A percentile compares a stretch with the other conserved stretches of the same genome.
These are phyloP conservation scores for Zanthoxylum bungeanum DNA, from an alignment of 345 rosid species.

Conservation along the genomic window DNA sequence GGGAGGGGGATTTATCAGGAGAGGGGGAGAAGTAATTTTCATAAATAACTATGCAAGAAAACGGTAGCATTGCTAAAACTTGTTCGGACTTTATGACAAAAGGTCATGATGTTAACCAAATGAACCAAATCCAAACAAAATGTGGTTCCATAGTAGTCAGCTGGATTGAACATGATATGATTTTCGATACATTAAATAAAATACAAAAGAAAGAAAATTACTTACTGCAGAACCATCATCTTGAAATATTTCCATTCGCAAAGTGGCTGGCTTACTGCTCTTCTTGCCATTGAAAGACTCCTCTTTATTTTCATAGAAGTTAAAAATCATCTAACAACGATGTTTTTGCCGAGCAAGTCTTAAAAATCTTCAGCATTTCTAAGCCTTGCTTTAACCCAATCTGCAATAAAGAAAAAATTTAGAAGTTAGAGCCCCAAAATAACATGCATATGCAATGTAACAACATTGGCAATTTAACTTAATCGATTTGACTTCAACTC, in stretches of 20 bases:
- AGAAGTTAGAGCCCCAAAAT: not conserved
- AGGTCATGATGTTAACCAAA: no score
- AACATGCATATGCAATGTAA: no score
- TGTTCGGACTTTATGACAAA: no score
- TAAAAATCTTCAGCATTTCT: slow-evolving; percentile 65
- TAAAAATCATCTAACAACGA: slow-evolving; percentile 65
- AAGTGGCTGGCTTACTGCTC: slow-evolving; percentile 41
- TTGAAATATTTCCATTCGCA: slow-evolving; percentile 33
- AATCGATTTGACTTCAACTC: not conserved
- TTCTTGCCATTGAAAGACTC: slow-evolving; percentile 37
- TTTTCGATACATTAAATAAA: not conserved
- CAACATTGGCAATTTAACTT: no score
- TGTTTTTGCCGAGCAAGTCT: slow-evolving; percentile 41
- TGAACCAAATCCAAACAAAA: no score
- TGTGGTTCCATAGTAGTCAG: no score
- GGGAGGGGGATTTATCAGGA: no score
- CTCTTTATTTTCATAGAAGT: slow-evolving; percentile 64
- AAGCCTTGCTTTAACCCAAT: slow-evolving; percentile 61
- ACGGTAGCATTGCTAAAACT: no score
- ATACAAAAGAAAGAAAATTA: not conserved
- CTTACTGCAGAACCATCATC: slow-evolving; percentile 42
- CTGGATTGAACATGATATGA: no score
- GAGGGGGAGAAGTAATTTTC: no score
- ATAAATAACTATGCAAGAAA: no score
- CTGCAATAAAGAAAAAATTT: slow-evolving; percentile 22